A percentile compares a stretch with the other conserved stretches of the same genome.
Conservation (phyloP, 345 rosid genomes). For the Microthlaspi erraticum region DNA sequence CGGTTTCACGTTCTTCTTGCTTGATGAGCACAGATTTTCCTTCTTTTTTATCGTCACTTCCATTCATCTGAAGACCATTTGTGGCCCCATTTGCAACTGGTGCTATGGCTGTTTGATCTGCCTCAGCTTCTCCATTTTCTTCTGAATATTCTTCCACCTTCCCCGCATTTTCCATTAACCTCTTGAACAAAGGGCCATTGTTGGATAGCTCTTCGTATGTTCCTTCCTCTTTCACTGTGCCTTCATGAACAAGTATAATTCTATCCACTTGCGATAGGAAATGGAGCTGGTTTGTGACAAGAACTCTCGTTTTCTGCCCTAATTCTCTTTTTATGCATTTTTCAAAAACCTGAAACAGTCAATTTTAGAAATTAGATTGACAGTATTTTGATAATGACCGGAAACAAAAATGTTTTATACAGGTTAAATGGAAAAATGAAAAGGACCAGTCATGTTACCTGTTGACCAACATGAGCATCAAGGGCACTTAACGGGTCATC, state of each 20-base stretch:
- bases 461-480: slow-evolving; percentile 92
- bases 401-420: background rate
- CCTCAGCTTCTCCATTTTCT: slow-evolving; percentile 62
- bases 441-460: slow-evolving; percentile 52
- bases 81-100: slow-evolving; percentile 61
- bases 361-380: background rate
- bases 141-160: slow-evolving; percentile 97
- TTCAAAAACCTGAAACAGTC: slow-evolving; percentile 81
- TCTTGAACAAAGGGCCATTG: slow-evolving; percentile 76
- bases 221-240: slow-evolving; percentile 93
- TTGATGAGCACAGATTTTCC: slow-evolving; percentile 92
- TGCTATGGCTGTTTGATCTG: slow-evolving; percentile 51
- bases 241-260: slow-evolving; percentile 92
- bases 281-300: slow-evolving; percentile 98
- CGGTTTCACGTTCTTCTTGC: slow-evolving; percentile 98
- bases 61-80: slow-evolving; percentile 52
- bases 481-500: slow-evolving; percentile 88
- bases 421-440: slow-evolving; percentile 18
- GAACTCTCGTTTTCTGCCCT: slow-evolving; percentile 86
- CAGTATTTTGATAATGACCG: background rate
- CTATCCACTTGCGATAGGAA: slow-evolving; percentile 95
- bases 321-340: slow-evolving; percentile 89
- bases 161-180: slow-evolving; percentile 98
- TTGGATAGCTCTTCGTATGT: slow-evolving; percentile 86
- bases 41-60: slow-evolving; percentile 37